These are phyloP conservation scores for Leccinellum luteum DNA, from an alignment of 768 basidiomycete genomes.

Conservation along the genomic window DNA sequence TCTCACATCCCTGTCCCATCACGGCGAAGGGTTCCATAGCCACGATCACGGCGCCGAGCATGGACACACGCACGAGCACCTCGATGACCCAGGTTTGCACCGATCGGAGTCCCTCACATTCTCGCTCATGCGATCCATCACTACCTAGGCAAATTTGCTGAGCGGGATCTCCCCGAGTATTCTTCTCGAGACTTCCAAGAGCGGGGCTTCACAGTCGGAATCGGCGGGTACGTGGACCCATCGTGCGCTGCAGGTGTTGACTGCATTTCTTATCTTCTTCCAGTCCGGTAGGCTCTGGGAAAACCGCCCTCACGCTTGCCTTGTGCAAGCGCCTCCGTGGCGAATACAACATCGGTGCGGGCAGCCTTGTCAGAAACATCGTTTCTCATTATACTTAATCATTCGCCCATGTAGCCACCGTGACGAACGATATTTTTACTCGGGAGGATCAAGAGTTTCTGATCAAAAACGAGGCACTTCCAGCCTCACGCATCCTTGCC, in stretches of 20 bases:
- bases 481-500: conserved; percentile 81
- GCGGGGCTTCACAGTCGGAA: conserved; percentile 95
- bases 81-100: conserved; percentile 78
- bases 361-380: not conserved
- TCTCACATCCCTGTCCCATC: conserved; percentile 47
- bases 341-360: conserved; percentile 86
- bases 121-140: not conserved
- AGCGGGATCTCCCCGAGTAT: conserved; percentile 92
- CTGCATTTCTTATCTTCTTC: conserved; percentile 1
- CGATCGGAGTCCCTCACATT: not conserved
- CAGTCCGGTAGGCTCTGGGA: conserved; percentile 97
- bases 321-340: conserved; percentile 79
- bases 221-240: conserved; percentile 73
- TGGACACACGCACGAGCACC: conserved; percentile 92
- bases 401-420: conserved; percentile 62
- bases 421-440: conserved; percentile 99
- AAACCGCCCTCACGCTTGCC: conserved; percentile 91
- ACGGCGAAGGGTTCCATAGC: conserved; percentile 35
- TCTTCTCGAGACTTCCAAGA: conserved; percentile 81
- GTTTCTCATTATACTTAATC: conserved; percentile 5
- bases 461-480: conserved; percentile 87
- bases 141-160: conserved; percentile 77
- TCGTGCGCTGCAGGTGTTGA: not conserved
- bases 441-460: conserved; percentile 97
- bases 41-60: conserved; percentile 74